These are phyloP conservation scores for Eucommia ulmoides DNA, from an alignment of 257 asterid genomes.

Conservation along the genomic window DNA sequence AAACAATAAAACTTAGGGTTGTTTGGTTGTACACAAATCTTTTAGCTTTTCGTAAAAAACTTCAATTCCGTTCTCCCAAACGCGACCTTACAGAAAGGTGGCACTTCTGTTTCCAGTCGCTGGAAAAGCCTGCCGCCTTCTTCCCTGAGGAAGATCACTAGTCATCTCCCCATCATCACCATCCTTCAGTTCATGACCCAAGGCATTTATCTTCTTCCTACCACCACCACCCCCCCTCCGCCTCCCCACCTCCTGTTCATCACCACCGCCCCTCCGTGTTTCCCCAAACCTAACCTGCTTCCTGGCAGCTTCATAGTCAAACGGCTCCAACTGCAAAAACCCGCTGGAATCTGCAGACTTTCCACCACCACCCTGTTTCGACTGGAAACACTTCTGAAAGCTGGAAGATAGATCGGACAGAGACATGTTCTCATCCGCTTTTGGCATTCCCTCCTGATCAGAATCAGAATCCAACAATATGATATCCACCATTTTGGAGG, in stretches of 20 bases:
- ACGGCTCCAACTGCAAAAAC: slow-evolving; percentile 36
- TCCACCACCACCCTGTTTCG: slow-evolving; percentile 19
- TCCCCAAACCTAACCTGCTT: slow-evolving; percentile 51
- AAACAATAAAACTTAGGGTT: too few relatives aligned
- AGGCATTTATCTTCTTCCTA: slow-evolving; percentile 24
- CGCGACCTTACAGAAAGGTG: slow-evolving; percentile 55
- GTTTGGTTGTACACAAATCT: too few relatives aligned
- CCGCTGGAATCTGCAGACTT: slow-evolving; percentile 21
- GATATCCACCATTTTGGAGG: neutral
- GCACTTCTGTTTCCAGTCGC: slow-evolving; percentile 89
- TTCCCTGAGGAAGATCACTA: slow-evolving; percentile 60
- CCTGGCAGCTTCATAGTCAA: slow-evolving; percentile 65
- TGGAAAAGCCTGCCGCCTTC: slow-evolving; percentile 89
- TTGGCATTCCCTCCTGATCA: neutral
- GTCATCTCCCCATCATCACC: slow-evolving; percentile 22
- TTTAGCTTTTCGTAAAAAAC: too few relatives aligned
- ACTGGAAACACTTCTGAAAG: slow-evolving; percentile 60
- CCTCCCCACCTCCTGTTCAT: slow-evolving; percentile 2
- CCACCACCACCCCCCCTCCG: slow-evolving; percentile 13
- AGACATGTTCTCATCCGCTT: slow-evolving; percentile 18
- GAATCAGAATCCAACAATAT: neutral
- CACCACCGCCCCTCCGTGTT: too few relatives aligned
- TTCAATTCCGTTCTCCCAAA: neutral
- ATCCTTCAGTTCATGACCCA: slow-evolving; percentile 15
- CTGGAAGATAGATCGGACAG: slow-evolving; percentile 62